Evolutionary conservation across 345 rosid species (phyloP), one percentile per base, ranked within the genome.

Genomic region (Trapa bicornis): DNA sequence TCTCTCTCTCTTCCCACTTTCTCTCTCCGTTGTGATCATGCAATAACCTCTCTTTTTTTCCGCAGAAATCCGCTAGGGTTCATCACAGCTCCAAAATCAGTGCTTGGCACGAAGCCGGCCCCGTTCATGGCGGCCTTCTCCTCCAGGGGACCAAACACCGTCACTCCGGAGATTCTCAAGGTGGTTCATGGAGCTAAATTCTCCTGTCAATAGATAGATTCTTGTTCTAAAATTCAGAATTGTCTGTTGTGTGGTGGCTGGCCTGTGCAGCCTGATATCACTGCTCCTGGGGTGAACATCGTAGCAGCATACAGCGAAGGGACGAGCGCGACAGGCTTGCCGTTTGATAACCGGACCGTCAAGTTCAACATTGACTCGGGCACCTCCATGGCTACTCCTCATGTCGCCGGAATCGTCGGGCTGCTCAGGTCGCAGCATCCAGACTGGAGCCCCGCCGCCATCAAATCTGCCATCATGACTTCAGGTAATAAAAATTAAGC

Each of bases 201-300:
- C 29, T 22, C 29, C 29, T 22, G 29, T 22, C 29, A 22, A 22
- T 22, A 22, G 29, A 22, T 22, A 22, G 29, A 22, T 22, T 22
- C 29, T 22, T 22, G 29, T 22, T 22, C 29, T 22, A 22, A 22
- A 22, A 22, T 2, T 45, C 48, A 22, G 29, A 22, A 45, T 6
- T 45, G 48, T 45, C 48, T 45, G 48, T 22, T 45, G 48, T 45
- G 48, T 41, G 4, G 48, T 45, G 48, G 41, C 29, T 22, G 29
- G 29, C 0, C 29, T 22, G 29, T 22, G 29, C 74, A 84, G 79
- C 97, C 97, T 48, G 97, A 90, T 68, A 78, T 91, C 35, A 89
- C 94, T 1, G 97, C 97, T 41, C 96, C 94, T 0, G 97, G 97
- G 47, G 87, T 89, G 64, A 70, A 83, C 65, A 69, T 92, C 67